A percentile compares a stretch with the other conserved stretches of the same genome.
Evolutionary conservation across 495 filamentous ascomycete species (phyloP).

Genomic region (Cercophora sp.): DNA sequence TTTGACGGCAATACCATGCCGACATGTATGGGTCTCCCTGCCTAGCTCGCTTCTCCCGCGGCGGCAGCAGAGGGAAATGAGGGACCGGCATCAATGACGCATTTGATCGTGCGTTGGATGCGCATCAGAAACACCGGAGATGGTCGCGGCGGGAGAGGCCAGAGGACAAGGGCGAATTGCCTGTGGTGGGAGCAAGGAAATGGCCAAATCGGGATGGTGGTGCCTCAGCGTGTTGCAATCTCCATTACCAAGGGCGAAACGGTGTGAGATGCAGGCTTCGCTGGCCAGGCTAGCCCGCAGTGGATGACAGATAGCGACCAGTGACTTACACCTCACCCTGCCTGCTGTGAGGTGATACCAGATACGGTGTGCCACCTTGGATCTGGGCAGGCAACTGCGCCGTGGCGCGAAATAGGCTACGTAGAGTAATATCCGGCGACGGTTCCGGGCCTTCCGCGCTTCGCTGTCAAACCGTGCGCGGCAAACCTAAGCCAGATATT

Average conservation of each 20-base stretch:
- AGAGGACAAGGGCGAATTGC: background rate
- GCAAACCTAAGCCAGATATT: slow-evolving; percentile 11
- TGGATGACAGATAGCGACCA: slow-evolving; percentile 21
- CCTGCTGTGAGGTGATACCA: slow-evolving; percentile 25
- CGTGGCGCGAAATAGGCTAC: too few relatives aligned
- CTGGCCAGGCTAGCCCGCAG: slow-evolving; percentile 7
- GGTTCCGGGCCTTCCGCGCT: slow-evolving; percentile 16
- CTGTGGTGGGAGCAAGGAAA: slow-evolving; percentile 1
- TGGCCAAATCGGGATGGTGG: slow-evolving; percentile 1
- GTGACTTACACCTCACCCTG: slow-evolving; percentile 29
- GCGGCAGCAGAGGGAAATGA: background rate
- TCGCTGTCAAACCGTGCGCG: slow-evolving; percentile 1
- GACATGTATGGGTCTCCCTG: background rate
- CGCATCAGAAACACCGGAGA: slow-evolving; percentile 12
- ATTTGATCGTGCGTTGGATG: slow-evolving; percentile 16
- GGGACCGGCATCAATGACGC: slow-evolving; percentile 9
- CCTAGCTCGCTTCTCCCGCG: background rate
- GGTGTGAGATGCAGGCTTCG: slow-evolving; percentile 14
- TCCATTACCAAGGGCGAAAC: slow-evolving; percentile 2
- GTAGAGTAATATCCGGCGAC: slow-evolving; percentile 18
- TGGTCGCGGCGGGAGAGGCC: slow-evolving; percentile 12
- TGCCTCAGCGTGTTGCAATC: slow-evolving; percentile 11
- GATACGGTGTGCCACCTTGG: slow-evolving; percentile 14
- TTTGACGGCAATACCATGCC: slow-evolving; percentile 4
- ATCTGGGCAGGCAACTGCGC: slow-evolving; percentile 12